Conservation (phyloP, 2,329 filamentous ascomycete species). For the Dactylellina leptospora region DNA sequence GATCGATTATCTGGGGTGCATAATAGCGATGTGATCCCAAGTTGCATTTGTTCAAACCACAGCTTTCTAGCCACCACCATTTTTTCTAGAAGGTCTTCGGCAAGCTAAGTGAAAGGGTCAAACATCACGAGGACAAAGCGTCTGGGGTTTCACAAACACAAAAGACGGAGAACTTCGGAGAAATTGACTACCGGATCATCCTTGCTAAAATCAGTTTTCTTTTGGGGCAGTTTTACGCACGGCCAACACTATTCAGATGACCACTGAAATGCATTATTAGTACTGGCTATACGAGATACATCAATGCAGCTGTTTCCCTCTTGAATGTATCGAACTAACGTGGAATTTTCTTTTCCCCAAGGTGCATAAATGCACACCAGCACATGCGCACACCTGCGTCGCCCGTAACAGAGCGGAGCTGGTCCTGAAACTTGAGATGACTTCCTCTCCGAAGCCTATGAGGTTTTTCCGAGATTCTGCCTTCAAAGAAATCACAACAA, state of each 20-base stretch:
- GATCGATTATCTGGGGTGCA: constrained; percentile 47
- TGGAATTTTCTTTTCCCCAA: no score
- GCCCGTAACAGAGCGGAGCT: neutral
- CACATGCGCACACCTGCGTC: constrained; percentile 7
- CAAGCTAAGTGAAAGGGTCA: constrained; percentile 9
- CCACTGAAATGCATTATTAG: neutral
- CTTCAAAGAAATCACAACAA: neutral
- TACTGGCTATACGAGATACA: neutral
- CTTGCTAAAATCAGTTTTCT: constrained; percentile 12
- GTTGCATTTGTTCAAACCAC: constrained; percentile 27
- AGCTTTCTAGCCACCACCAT: constrained; percentile 35
- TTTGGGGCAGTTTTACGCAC: constrained; percentile 8
- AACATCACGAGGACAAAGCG: constrained; percentile 51
- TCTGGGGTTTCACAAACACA: constrained; percentile 50
- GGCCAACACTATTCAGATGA: constrained; percentile 2
- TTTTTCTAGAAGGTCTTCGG: constrained; percentile 37
- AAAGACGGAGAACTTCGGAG: constrained; percentile 48
- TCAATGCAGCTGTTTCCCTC: neutral
- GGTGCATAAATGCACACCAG: neutral
- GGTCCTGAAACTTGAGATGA: neutral
- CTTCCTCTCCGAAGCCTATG: neutral
- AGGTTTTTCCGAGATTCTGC: constrained; percentile 31
- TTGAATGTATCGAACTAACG: no score
- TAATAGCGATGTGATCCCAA: constrained; percentile 43
- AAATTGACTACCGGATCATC: constrained; percentile 48